phyloP scores from a whole-genome alignment of 148 eudicot species.

The Selenicereus undatus region DNA sequence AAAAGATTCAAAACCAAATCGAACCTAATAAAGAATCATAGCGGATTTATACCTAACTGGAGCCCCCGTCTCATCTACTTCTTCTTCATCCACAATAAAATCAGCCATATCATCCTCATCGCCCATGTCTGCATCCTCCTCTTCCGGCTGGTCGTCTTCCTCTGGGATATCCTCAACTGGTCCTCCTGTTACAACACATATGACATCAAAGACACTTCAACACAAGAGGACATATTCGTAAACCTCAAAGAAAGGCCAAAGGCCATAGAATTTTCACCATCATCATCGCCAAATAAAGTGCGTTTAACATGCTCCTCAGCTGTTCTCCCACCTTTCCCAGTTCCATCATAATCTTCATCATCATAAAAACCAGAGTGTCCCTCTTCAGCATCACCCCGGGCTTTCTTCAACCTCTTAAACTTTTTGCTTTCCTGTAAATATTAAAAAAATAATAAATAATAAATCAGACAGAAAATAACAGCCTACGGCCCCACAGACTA shows the following conservation, averaged over 20 bases:
- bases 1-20: neutral
- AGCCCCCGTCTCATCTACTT: slow-evolving; percentile 69
- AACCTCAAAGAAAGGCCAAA: neutral
- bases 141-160: slow-evolving; percentile 72
- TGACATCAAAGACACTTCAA: slow-evolving; percentile 9
- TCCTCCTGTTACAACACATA: slow-evolving; percentile 38
- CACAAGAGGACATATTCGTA: neutral
- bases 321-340: slow-evolving; percentile 50
- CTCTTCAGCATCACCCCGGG: slow-evolving; percentile 53
- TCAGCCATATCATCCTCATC: slow-evolving; percentile 95
- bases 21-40: neutral
- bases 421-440: slow-evolving; percentile 57
- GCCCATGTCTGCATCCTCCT: slow-evolving; percentile 48
- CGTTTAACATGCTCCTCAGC: slow-evolving; percentile 64
- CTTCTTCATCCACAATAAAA: slow-evolving; percentile 92
- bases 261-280: slow-evolving; percentile 39
- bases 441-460: slow-evolving; percentile 12
- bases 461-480: slow-evolving; percentile 20
- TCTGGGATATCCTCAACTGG: slow-evolving; percentile 76
- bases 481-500: neutral
- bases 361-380: slow-evolving; percentile 64
- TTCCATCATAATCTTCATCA: slow-evolving; percentile 60
- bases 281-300: slow-evolving; percentile 72
- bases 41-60: slow-evolving; percentile 49
- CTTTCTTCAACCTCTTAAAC: slow-evolving; percentile 87